Evolutionary conservation across 1,284 basidiomycete genomes (phyloP).

Genomic region (Polyporus tsugae): DNA sequence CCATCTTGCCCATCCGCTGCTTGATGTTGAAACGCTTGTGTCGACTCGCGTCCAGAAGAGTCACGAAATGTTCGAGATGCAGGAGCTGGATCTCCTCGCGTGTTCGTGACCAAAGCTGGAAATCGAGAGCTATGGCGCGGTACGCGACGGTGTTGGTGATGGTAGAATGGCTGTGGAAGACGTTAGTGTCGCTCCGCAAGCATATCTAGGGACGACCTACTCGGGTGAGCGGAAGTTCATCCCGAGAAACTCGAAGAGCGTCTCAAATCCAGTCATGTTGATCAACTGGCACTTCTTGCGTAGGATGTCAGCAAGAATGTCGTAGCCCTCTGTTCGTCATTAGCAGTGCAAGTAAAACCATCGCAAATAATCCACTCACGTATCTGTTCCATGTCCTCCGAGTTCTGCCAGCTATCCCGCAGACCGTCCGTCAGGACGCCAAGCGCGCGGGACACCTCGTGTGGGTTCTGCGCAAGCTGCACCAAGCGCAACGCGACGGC

Average conservation of each 20-base stretch:
- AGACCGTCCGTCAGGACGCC: constrained; percentile 81
- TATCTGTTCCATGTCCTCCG: constrained; percentile 89
- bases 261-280: constrained; percentile 79
- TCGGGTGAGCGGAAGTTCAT: constrained; percentile 83
- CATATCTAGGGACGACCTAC: constrained; percentile 51
- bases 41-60: constrained; percentile 75
- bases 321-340: constrained; percentile 76
- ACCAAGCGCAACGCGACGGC: constrained; percentile 80
- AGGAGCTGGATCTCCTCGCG: constrained; percentile 73
- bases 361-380: constrained; percentile 53
- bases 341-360: neutral
- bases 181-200: neutral
- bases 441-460: constrained; percentile 78
- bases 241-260: constrained; percentile 85
- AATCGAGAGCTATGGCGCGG: constrained; percentile 85
- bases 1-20: constrained; percentile 74
- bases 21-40: constrained; percentile 79
- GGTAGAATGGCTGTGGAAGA: constrained; percentile 69
- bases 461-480: constrained; percentile 79
- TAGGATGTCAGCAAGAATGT: constrained; percentile 82
- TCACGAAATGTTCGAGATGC: constrained; percentile 84
- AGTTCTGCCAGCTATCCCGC: constrained; percentile 89
- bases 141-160: constrained; percentile 88
- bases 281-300: constrained; percentile 79
- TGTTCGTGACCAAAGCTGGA: constrained; percentile 88